Conservation (phyloP, 768 basidiomycete genomes). For the Lactifluus volemus region DNA sequence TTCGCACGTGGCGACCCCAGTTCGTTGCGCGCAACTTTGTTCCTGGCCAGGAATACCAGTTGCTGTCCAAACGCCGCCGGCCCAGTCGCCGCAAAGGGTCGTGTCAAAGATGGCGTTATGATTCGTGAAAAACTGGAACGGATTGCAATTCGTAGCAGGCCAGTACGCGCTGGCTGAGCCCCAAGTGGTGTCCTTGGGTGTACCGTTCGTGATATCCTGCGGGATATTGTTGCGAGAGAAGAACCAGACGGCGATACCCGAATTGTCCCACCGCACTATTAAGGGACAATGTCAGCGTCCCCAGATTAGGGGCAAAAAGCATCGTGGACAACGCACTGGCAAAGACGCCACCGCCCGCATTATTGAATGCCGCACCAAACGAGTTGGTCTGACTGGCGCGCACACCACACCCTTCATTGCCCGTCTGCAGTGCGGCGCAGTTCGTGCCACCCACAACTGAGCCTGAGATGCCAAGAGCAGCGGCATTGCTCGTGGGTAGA, state of each 20-base stretch:
- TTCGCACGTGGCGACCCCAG: conserved; percentile 74
- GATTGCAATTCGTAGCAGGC: conserved; percentile 66
- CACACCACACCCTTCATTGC: conserved; percentile 77
- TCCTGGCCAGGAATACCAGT: conserved; percentile 78
- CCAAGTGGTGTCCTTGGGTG: conserved; percentile 54
- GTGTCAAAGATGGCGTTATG: conserved; percentile 81
- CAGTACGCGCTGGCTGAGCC: conserved; percentile 70
- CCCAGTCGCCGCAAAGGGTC: conserved; percentile 90
- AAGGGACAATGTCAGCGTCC: conserved; percentile 16
- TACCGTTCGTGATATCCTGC: conserved; percentile 59
- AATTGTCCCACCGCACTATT: conserved; percentile 65
- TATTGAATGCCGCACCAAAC: conserved; percentile 84
- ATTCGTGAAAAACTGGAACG: conserved; percentile 68
- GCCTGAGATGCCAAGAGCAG: conserved; percentile 49
- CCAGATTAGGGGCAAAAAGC: not conserved
- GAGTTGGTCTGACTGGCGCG: conserved; percentile 50
- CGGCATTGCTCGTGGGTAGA: conserved; percentile 41
- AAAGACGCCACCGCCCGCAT: conserved; percentile 80
- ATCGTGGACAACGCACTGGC: conserved; percentile 59
- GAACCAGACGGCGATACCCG: conserved; percentile 74
- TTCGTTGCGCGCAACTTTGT: conserved; percentile 75
- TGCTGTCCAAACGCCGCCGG: conserved; percentile 63
- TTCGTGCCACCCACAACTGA: conserved; percentile 60
- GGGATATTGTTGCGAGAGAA: conserved; percentile 72
- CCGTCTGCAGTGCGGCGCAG: conserved; percentile 60